Evolutionary conservation across 192 early-diverging fungal genomes (phyloP).

Genomic region (Linnemannia elongata): DNA sequence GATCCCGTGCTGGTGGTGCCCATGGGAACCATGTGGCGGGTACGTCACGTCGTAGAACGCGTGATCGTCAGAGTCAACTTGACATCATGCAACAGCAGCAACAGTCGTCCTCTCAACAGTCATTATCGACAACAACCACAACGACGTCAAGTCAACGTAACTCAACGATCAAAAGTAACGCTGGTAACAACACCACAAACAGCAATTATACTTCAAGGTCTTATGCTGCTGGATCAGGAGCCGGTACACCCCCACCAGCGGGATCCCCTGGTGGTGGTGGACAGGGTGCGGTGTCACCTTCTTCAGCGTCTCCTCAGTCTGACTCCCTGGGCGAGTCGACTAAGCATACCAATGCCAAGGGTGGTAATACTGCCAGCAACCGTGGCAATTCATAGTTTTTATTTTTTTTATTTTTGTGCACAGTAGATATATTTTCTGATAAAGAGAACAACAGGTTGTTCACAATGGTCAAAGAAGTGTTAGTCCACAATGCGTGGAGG

Average conservation of each 20-base stretch:
- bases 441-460: background rate
- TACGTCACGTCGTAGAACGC: conserved; percentile 23
- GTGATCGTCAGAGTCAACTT: conserved; percentile 49
- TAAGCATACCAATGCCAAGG: background rate
- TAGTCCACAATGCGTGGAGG: background rate
- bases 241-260: conserved; percentile 20
- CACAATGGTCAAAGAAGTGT: background rate
- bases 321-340: background rate
- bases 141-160: conserved; percentile 1
- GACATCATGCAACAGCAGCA: conserved; percentile 23
- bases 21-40: background rate
- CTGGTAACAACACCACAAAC: background rate
- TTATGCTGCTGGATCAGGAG: conserved; percentile 2
- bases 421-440: background rate
- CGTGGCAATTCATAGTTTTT: background rate
- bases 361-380: background rate
- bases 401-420: background rate
- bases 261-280: background rate
- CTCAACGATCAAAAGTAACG: conserved; percentile 15
- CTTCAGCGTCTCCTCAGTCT: background rate
- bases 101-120: background rate
- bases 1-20: background rate
- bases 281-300: background rate
- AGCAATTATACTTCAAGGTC: background rate
- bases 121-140: background rate